Percentiles rank a stretch among this genome's conserved stretches.
phyloP scores from a whole-genome alignment of 345 rosid genomes.

The Noccaea bulbosa region DNA sequence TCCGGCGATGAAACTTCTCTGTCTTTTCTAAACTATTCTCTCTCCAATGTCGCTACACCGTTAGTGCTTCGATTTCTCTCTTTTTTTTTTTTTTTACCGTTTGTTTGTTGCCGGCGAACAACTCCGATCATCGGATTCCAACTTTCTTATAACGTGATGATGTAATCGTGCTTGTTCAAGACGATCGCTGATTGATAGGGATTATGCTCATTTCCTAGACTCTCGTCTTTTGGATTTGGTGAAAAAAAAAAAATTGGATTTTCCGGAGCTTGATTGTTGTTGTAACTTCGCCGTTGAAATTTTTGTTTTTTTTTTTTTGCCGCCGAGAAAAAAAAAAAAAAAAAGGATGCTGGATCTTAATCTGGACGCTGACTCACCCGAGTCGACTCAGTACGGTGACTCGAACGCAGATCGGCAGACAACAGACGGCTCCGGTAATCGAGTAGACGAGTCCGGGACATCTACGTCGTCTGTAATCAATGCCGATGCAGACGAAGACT shows the following conservation, averaged over 20 bases:
- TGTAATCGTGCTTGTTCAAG: slow-evolving; percentile 10
- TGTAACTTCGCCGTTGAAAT: slow-evolving; percentile 4
- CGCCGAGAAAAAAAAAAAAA: background rate
- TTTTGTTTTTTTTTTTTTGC: no score
- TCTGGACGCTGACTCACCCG: slow-evolving; percentile 61
- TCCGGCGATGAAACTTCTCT: slow-evolving; percentile 22
- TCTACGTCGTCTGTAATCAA: slow-evolving; percentile 85
- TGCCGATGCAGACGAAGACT: slow-evolving; percentile 70
- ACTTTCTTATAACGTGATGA: background rate
- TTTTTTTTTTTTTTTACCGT: background rate
- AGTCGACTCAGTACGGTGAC: slow-evolving; percentile 59
- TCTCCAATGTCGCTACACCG: slow-evolving; percentile 17
- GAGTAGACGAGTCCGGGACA: slow-evolving; percentile 65
- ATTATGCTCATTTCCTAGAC: slow-evolving; percentile 35
- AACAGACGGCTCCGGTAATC: slow-evolving; percentile 51
- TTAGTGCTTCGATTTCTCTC: background rate
- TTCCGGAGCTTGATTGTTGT: slow-evolving; percentile 8
- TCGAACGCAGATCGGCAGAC: slow-evolving; percentile 48
- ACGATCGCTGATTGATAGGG: slow-evolving; percentile 27
- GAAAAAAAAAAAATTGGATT: background rate
- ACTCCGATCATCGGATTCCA: slow-evolving; percentile 24
- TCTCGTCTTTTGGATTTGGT: background rate
- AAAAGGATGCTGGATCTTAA: slow-evolving; percentile 84
- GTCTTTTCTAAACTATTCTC: background rate
- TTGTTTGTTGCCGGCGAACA: background rate